Base-by-base conservation (phyloP, 2,329 filamentous ascomycete species). In the Botrytis cinerea region DNA sequence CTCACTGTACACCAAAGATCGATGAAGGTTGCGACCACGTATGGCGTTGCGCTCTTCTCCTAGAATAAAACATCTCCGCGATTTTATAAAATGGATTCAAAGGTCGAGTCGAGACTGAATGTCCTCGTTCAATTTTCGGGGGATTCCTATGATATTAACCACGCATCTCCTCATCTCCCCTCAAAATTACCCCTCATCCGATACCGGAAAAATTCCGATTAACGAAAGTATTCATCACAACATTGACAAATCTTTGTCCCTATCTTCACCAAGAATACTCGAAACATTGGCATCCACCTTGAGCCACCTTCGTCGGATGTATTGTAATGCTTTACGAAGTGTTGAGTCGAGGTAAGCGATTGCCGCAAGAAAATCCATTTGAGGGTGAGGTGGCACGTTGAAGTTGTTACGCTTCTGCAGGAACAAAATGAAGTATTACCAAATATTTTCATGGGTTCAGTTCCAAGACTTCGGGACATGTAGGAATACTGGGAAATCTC, bases 391-490 rank as follows among this genome's bases (percentile, higher is more conserved):
- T 71, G 28, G 69, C 54, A 63, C 9, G 6, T 16, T 54, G 46
- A 54, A 43, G 35, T 25, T 57, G 35, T 45, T 28, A 67, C 35
- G 22, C 61, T 35, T 72, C 46, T 67, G 60, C 70, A 66, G 70
- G 70, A 71, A 71, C 59, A 22, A 63, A 14, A 22, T 54, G 61
- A 72, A 66, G 14, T 54, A 51, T 72, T 72, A 72, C 38, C 71
- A 69, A 72, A 73, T 73, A 73, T 40, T 69, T 73, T 73, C 71
- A 69, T 59, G 63, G 71, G 54, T 73, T n/a, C 25, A 40, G 61
- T 28, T 35, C 40, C n/a, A 57, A 72, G 48, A 68, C 35, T 12
- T 72, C 70, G 70, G 62, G 48, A 60, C 28, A 72, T 69, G 8
- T 69, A 68, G 71, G 71, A 70, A 70, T 20, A 2, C 40, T 45